Evolutionary conservation across 2,329 filamentous ascomycete species (phyloP).

Genomic region (Teratosphaeriaceae sp.): DNA sequence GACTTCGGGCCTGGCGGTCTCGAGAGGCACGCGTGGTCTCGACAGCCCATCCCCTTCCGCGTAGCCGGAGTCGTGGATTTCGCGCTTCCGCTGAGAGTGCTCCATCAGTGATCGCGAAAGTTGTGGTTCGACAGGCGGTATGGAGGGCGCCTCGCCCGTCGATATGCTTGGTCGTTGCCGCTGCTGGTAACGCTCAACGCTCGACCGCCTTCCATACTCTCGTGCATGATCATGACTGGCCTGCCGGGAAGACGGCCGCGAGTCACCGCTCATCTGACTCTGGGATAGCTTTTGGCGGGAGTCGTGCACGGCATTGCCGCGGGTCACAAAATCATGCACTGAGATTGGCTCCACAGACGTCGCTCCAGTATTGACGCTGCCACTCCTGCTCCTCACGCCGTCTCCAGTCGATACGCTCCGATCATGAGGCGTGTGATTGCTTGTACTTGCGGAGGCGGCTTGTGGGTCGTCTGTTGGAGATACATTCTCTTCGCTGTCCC

Average conservation of each 20-base stretch:
- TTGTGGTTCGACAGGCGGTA: not conserved
- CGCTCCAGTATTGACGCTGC: conserved; percentile 25
- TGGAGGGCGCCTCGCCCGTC: conserved; percentile 9
- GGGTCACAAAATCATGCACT: conserved; percentile 29
- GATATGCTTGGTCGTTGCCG: conserved; percentile 21
- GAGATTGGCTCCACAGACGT: conserved; percentile 29
- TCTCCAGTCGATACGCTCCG: conserved; percentile 18
- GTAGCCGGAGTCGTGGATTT: conserved; percentile 13
- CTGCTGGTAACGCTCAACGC: conserved; percentile 21
- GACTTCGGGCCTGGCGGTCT: conserved; percentile 15
- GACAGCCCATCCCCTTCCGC: no score
- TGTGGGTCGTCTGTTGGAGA: conserved; percentile 31
- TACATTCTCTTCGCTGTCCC: conserved; percentile 45
- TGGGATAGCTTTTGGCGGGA: conserved; percentile 23
- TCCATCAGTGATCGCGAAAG: conserved; percentile 21
- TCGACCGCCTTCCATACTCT: conserved; percentile 21
- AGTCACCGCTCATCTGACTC: conserved; percentile 22
- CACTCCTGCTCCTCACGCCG: conserved; percentile 22
- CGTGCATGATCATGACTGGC: conserved; percentile 20
- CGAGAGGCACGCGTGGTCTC: no score
- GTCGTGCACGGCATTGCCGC: conserved; percentile 18
- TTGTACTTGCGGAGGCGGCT: conserved; percentile 20
- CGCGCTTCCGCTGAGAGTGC: no score
- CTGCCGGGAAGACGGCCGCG: conserved; percentile 24
- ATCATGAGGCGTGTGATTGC: conserved; percentile 22